phyloP scores from a whole-genome alignment of 2,329 filamentous ascomycete genomes.

The Colletotrichum destructivum region DNA sequence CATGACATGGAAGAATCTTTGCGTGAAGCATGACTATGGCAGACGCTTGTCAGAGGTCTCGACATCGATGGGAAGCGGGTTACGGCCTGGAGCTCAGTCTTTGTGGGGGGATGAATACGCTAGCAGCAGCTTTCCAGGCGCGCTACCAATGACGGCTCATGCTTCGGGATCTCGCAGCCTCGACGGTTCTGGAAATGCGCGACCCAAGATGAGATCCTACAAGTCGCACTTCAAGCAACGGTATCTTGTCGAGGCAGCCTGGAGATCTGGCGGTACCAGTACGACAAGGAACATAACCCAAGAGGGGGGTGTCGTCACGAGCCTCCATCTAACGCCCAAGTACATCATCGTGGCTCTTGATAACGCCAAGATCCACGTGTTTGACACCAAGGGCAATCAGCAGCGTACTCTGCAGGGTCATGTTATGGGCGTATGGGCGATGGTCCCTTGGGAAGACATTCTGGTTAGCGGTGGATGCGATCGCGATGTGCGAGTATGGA shows the following conservation, averaged over 20 bases:
- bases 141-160: conserved; percentile 55
- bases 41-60: conserved; percentile 68
- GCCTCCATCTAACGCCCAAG: conserved; percentile 91
- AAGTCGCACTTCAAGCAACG: conserved; percentile 98
- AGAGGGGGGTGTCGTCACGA: conserved; percentile 97
- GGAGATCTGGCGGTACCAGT: conserved; percentile 91
- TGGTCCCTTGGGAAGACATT: conserved; percentile 97
- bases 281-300: conserved; percentile 92
- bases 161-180: conserved; percentile 66
- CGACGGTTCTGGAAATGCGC: conserved; percentile 63
- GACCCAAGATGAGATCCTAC: conserved; percentile 84
- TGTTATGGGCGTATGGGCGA: conserved; percentile 99
- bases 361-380: conserved; percentile 98
- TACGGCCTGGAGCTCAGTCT: conserved; percentile 32
- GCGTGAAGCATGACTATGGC: conserved; percentile 93
- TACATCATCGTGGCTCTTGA: conserved; percentile 98
- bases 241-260: conserved; percentile 97
- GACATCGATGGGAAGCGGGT: conserved; percentile 22
- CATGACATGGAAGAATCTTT: conserved; percentile 98
- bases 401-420: conserved; percentile 93
- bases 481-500: conserved; percentile 96
- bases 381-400: conserved; percentile 90
- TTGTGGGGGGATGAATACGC: conserved; percentile 46
- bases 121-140: conserved; percentile 63
- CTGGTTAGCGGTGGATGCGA: conserved; percentile 97